Conservation (phyloP, 2,329 filamentous ascomycete genomes). For the Pyrenophora graminea region DNA sequence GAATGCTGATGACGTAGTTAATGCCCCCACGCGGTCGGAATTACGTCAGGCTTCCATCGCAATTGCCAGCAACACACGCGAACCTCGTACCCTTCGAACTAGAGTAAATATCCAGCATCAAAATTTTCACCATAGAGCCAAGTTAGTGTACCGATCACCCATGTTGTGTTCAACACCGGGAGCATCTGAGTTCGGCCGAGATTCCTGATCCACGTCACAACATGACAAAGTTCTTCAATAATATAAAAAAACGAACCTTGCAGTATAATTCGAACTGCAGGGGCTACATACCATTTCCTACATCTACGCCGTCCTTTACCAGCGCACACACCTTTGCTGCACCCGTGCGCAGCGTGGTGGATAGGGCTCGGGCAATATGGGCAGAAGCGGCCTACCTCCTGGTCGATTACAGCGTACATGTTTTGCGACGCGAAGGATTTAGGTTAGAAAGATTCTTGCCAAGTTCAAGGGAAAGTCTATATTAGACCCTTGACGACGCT, state of each 20-base stretch:
- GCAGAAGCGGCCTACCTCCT: constrained; percentile 10
- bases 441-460: constrained; percentile 16
- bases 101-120: too few species aligned
- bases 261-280: constrained; percentile 2
- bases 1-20: too few species aligned
- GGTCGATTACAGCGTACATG: constrained; percentile 12
- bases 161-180: too few species aligned
- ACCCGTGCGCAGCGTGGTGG: constrained; percentile 10
- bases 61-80: too few species aligned
- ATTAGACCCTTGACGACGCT: constrained; percentile 22
- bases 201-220: not conserved
- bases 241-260: constrained; percentile 6
- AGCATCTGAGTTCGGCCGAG: too few species aligned
- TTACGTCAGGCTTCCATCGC: too few species aligned
- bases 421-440: constrained; percentile 9
- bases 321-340: constrained; percentile 14
- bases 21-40: too few species aligned
- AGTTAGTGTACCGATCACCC: too few species aligned
- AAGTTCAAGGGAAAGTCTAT: constrained; percentile 20
- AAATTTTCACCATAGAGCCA: too few species aligned
- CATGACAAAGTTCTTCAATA: not conserved
- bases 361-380: constrained; percentile 6
- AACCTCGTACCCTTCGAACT: too few species aligned
- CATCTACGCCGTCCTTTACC: constrained; percentile 12
- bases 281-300: constrained; percentile 1